A percentile compares a stretch with the other conserved stretches of the same genome.
These are phyloP conservation scores for Cymbopogon citratus DNA, from an alignment of 176 grass and related monocot genomes.

Conservation along the genomic window DNA sequence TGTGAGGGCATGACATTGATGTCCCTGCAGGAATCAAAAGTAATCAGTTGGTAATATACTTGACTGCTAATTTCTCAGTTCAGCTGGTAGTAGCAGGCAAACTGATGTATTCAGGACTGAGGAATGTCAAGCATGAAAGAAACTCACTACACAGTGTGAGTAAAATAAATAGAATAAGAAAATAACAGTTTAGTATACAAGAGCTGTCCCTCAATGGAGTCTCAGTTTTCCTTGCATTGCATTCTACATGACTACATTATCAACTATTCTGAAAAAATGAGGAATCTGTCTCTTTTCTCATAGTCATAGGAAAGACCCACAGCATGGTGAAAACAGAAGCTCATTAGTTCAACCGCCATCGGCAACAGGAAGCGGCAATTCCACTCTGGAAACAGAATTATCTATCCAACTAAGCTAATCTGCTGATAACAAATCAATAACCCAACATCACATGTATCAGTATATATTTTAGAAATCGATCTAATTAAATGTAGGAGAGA, in stretches of 20 bases:
- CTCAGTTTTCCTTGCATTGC: background rate
- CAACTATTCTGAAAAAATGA: background rate
- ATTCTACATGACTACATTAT: background rate
- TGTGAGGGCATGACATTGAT: conserved; percentile 99
- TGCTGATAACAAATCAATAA: background rate
- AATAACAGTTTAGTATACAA: background rate
- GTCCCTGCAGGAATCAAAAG: conserved; percentile 53
- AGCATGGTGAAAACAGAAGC: background rate
- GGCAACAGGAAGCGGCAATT: background rate
- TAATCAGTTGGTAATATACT: background rate
- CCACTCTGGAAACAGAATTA: background rate
- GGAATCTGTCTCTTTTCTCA: background rate
- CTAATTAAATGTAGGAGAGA: background rate
- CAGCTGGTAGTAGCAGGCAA: background rate
- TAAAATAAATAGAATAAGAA: background rate
- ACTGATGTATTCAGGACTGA: background rate
- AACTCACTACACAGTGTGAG: background rate
- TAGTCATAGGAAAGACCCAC: background rate
- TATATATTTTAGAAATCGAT: background rate
- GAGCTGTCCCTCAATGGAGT: background rate
- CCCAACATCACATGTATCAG: background rate
- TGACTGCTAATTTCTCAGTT: background rate
- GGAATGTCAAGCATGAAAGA: background rate
- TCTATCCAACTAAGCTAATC: background rate
- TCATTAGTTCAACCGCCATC: background rate